Evolutionary conservation across 2,329 filamentous ascomycete genomes (phyloP).

Genomic region (Sporothrix pseudoabietina): DNA sequence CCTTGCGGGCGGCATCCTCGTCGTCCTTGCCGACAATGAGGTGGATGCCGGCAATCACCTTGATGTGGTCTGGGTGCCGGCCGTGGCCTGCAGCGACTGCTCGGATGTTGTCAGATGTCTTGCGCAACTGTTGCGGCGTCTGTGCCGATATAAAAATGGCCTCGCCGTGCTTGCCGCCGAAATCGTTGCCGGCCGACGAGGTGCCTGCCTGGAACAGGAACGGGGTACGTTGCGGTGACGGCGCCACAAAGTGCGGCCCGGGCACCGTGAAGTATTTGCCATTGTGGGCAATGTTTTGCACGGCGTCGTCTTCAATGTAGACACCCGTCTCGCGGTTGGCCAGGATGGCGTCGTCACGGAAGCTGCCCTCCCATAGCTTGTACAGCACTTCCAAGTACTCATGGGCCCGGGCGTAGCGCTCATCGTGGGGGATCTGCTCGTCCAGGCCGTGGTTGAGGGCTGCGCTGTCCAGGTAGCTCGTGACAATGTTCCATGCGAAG

Average conservation of each 20-base stretch:
- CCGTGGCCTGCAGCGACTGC: slow-evolving; percentile 38
- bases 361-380: slow-evolving; percentile 33
- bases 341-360: slow-evolving; percentile 32
- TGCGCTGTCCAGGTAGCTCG: slow-evolving; percentile 33
- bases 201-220: slow-evolving; percentile 37
- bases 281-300: slow-evolving; percentile 32
- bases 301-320: slow-evolving; percentile 28
- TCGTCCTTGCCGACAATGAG: slow-evolving; percentile 30
- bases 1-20: slow-evolving; percentile 12
- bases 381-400: slow-evolving; percentile 36
- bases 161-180: slow-evolving; percentile 37
- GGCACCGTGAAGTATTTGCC: slow-evolving; percentile 31
- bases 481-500: slow-evolving; percentile 36
- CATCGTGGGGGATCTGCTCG: slow-evolving; percentile 33
- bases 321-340: slow-evolving; percentile 25
- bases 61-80: slow-evolving; percentile 34
- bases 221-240: slow-evolving; percentile 34
- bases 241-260: slow-evolving; percentile 37
- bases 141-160: slow-evolving; percentile 36
- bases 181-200: slow-evolving; percentile 35
- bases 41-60: slow-evolving; percentile 35
- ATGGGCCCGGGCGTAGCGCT: slow-evolving; percentile 36
- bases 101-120: slow-evolving; percentile 31
- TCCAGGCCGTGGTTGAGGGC: slow-evolving; percentile 32
- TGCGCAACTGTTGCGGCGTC: slow-evolving; percentile 28